Evolutionary conservation across 1,284 basidiomycete genomes (phyloP).

Genomic region (Fomitiporia mediterranea): DNA sequence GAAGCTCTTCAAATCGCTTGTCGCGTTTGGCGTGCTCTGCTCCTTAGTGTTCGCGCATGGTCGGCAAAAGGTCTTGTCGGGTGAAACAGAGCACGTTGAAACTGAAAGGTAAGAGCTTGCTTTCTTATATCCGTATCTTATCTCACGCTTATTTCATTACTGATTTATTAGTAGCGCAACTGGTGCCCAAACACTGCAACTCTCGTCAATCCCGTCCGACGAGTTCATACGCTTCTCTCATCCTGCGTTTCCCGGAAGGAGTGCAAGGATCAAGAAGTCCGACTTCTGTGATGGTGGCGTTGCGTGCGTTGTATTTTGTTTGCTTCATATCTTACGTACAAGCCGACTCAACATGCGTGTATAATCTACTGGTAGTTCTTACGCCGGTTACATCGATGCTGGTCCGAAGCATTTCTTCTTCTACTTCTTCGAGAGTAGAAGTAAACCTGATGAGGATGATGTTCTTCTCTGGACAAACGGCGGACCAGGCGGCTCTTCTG

Average conservation of each 20-base stretch:
- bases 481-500: constrained; percentile 51
- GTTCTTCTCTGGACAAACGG: constrained; percentile 38
- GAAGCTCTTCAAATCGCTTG: neutral
- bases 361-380: constrained; percentile 28
- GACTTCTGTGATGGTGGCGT: constrained; percentile 17
- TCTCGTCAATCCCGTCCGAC: neutral
- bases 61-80: neutral
- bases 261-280: constrained; percentile 19
- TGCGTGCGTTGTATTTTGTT: constrained; percentile 1
- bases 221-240: constrained; percentile 13
- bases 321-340: neutral
- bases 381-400: constrained; percentile 62
- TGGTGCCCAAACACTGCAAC: neutral
- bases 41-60: neutral
- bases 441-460: constrained; percentile 33
- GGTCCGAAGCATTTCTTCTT: constrained; percentile 75
- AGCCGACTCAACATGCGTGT: neutral
- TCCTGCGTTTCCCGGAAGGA: constrained; percentile 15
- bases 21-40: neutral
- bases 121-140: neutral
- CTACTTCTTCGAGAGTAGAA: constrained; percentile 66
- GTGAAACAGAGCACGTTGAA: neutral
- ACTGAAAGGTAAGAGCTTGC: neutral
- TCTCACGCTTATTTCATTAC: neutral
- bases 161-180: neutral